phyloP scores from a whole-genome alignment of 768 basidiomycete genomes.

The Clathrus columnatus region DNA sequence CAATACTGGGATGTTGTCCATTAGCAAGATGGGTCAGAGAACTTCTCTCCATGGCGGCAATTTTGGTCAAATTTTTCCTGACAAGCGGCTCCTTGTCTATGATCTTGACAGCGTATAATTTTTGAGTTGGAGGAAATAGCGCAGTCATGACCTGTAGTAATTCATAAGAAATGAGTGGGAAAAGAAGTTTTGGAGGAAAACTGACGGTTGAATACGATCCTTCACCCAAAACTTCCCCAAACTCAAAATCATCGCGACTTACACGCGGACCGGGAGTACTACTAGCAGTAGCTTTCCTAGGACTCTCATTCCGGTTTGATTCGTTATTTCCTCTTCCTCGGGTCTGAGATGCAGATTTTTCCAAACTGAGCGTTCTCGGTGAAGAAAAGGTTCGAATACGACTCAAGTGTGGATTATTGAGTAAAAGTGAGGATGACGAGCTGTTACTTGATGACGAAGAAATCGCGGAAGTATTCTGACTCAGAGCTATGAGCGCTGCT shows the following conservation, averaged over 20 bases:
- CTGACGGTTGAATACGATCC: conserved; percentile 74
- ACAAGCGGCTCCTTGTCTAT: conserved; percentile 78
- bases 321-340: too few species aligned
- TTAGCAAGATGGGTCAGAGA: conserved; percentile 52
- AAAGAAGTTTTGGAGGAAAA: background rate
- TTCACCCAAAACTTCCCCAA: conserved; percentile 67
- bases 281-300: conserved; percentile 27
- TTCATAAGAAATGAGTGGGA: conserved; percentile 11
- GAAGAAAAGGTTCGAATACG: conserved; percentile 51
- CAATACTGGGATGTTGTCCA: conserved; percentile 34
- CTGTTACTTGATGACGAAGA: conserved; percentile 49
- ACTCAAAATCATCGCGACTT: conserved; percentile 58
- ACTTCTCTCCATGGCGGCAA: conserved; percentile 74
- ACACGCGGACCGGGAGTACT: conserved; percentile 37
- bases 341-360: conserved; percentile 45
- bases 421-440: conserved; percentile 34
- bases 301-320: conserved; percentile 21
- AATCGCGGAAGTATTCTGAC: conserved; percentile 70
- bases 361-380: conserved; percentile 36
- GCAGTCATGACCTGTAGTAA: conserved; percentile 47
- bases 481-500: conserved; percentile 48
- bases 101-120: conserved; percentile 70
- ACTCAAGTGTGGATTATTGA: conserved; percentile 36
- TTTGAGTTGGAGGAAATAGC: conserved; percentile 43
- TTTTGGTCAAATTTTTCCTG: conserved; percentile 67